Base-by-base conservation (phyloP, 2,329 filamentous ascomycete genomes). In the Alternaria atra region DNA sequence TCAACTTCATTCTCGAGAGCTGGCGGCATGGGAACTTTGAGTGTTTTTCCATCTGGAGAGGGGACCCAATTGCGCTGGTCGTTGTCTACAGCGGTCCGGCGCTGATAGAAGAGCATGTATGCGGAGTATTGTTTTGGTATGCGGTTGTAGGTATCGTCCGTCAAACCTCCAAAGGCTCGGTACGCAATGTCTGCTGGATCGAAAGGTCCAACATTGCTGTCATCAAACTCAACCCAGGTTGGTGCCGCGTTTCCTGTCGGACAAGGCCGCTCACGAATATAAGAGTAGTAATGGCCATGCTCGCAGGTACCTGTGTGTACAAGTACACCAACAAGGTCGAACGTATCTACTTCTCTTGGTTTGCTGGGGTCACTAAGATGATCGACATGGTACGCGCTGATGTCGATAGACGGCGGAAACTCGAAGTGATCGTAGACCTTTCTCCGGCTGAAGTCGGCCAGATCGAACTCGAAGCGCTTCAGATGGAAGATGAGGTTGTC, bases 101-200 rank as follows among this genome's bases (percentile, higher is more conserved):
- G 89, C 77, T 97, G 91, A 77, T 99, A 99, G 78, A 99, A 98
- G 8, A 99, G 85, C 92, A 99, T 98, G 78, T 99, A 99, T 12
- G 94, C 95, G 76, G 93, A 98, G 55, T 71, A 78, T 40, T 71
- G 67, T 56, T 79, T 79, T 52, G 67, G 69, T 34, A 69, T 66
- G 6, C 71, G 68, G 25, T 64, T 71, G 39, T 72, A 74, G 10
- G 64, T 59, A 3, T 78, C 75, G 5, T 77, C 77, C 13, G 60
- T 71, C 20, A 64, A 80, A 1, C 82, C 82, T 30, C 82, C 82
- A 60, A 93, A 97, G 69, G 94, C 95, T 42, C 90, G 87, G 55
- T 85, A 84, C 61, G 91, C 88, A 80, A 98, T 90, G 23, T 88
- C 85, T 1, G 82, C 81, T 8, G 90, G 88, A 68, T 97, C 90